Evolutionary conservation across 2,329 filamentous ascomycete species (phyloP).

Genomic region (Berkeleyomyces basicola): DNA sequence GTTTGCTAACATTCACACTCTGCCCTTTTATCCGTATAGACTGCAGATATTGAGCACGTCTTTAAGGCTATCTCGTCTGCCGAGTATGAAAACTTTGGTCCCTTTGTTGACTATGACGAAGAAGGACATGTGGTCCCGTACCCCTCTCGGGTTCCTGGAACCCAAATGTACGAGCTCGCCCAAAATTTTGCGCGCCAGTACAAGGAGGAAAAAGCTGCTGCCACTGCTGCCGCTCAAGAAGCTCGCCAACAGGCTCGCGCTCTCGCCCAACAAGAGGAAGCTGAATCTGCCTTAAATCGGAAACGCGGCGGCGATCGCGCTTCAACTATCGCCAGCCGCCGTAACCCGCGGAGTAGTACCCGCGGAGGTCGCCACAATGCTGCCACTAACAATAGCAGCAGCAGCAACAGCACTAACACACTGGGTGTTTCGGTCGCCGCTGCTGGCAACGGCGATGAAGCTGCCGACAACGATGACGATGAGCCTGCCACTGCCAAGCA

Average conservation of each 20-base stretch:
- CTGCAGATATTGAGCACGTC: constrained; percentile 28
- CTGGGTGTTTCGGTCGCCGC: constrained; percentile 12
- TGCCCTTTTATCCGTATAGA: constrained; percentile 18
- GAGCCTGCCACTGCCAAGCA: constrained; percentile 13
- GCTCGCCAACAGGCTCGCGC: constrained; percentile 12
- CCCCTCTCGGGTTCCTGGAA: constrained; percentile 27
- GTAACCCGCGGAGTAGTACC: constrained; percentile 27
- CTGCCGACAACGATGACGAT: constrained; percentile 15
- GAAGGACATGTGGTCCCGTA: constrained; percentile 30
- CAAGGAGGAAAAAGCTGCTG: constrained; percentile 23
- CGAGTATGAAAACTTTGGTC: constrained; percentile 28
- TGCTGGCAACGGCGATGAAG: constrained; percentile 4
- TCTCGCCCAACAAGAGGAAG: constrained; percentile 6
- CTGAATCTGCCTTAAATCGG: constrained; percentile 3
- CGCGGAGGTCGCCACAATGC: constrained; percentile 8
- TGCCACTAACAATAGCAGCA: constrained; percentile 17
- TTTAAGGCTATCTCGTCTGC: constrained; percentile 30
- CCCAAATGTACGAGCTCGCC: constrained; percentile 25
- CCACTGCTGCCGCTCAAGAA: constrained; percentile 12
- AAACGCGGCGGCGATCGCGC: constrained; percentile 10
- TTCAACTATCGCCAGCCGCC: constrained; percentile 20
- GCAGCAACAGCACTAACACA: constrained; percentile 14
- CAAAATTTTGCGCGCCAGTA: constrained; percentile 19
- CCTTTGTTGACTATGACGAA: constrained; percentile 24
- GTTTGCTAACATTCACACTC: constrained; percentile 6